Percentiles rank a stretch among this genome's conserved stretches.
These are phyloP conservation scores for Crithidia sp. DNA, from an alignment of 208 protist genomes.

Conservation along the genomic window DNA sequence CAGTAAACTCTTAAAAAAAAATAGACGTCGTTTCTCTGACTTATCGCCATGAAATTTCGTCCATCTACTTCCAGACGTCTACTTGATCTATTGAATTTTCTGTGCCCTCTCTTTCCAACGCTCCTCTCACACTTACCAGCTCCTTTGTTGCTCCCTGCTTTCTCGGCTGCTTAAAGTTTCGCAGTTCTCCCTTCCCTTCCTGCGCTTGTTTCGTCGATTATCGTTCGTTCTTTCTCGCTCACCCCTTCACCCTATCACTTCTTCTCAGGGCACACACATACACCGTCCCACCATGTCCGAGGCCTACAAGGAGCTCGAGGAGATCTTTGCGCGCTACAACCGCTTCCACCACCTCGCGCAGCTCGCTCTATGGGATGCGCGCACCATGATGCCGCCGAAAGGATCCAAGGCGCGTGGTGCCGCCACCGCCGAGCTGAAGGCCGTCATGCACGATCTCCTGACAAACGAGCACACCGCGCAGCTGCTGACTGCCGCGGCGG, in stretches of 20 bases:
- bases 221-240: not conserved
- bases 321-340: slow-evolving; percentile 40
- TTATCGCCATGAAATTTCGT: too few species aligned
- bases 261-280: not conserved
- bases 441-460: slow-evolving; percentile 43
- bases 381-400: slow-evolving; percentile 56
- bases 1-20: too few species aligned
- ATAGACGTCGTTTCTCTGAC: too few species aligned
- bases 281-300: slow-evolving; percentile 3
- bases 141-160: too few species aligned
- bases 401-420: slow-evolving; percentile 33
- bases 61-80: too few species aligned
- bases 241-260: slow-evolving; percentile 7
- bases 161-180: too few species aligned
- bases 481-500: slow-evolving; percentile 32
- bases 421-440: slow-evolving; percentile 43
- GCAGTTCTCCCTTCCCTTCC: not conserved
- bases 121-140: too few species aligned
- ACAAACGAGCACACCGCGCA: slow-evolving; percentile 20
- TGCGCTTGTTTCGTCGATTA: not conserved
- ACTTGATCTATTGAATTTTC: too few species aligned
- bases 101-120: not conserved
- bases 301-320: slow-evolving; percentile 59
- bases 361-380: slow-evolving; percentile 55
- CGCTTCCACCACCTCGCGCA: slow-evolving; percentile 41